These are phyloP conservation scores for Euphrasia arctica DNA, from an alignment of 305 asterid genomes.

Conservation along the genomic window DNA sequence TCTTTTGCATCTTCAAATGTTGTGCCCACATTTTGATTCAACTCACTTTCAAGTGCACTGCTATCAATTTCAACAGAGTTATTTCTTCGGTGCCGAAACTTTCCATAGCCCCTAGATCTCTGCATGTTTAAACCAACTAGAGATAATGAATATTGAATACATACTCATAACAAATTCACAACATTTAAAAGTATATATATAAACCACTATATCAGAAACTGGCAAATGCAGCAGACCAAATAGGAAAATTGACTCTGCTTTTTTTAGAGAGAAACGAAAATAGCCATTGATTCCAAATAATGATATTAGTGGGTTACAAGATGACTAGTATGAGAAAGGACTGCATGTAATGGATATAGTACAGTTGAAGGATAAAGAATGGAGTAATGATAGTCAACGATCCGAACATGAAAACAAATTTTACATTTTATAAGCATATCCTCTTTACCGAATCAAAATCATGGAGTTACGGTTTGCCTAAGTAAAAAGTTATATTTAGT, in stretches of 20 bases:
- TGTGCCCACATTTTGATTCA: constrained; percentile 39
- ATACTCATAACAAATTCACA: constrained; percentile 17
- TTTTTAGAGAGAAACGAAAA: neutral
- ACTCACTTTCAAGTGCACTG: constrained; percentile 47
- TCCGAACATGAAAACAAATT: too few relatives aligned
- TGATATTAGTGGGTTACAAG: neutral
- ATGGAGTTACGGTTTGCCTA: constrained; percentile 4
- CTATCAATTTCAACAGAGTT: constrained; percentile 71
- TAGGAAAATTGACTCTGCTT: neutral
- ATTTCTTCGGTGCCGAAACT: constrained; percentile 73
- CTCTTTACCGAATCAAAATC: constrained; percentile 12
- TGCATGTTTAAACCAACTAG: constrained; percentile 32
- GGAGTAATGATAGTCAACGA: too few relatives aligned
- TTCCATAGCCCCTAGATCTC: constrained; percentile 60
- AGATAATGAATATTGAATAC: constrained; percentile 1
- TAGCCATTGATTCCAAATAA: constrained; percentile 2
- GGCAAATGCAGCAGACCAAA: constrained; percentile 6
- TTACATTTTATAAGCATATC: neutral
- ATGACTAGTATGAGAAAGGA: constrained; percentile 11
- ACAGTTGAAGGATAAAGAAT: too few relatives aligned
- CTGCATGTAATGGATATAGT: neutral
- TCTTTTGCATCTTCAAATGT: constrained; percentile 47
- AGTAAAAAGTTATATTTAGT: neutral
- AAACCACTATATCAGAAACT: neutral
- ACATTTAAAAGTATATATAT: constrained; percentile 2